A percentile compares a stretch with the other conserved stretches of the same genome.
Evolutionary conservation across 495 filamentous ascomycete species (phyloP).

Genomic region (Penicillium pancosmium): DNA sequence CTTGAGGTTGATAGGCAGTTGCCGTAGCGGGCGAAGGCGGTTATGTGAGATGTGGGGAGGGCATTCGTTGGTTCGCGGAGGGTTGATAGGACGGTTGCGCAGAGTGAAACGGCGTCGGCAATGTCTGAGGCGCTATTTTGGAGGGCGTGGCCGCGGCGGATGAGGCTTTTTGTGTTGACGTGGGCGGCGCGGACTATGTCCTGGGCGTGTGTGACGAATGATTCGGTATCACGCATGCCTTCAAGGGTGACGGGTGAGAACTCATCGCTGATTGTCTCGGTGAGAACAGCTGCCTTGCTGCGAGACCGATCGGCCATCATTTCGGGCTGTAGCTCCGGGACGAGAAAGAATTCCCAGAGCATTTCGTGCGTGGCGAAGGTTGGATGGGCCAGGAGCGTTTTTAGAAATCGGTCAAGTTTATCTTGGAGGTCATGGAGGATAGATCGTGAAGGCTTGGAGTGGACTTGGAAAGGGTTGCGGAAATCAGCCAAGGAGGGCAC

Average conservation of each 20-base stretch:
- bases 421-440: slow-evolving; percentile 86
- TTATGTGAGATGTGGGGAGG: slow-evolving; percentile 66
- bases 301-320: slow-evolving; percentile 88
- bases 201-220: slow-evolving; percentile 85
- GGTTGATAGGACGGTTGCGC: slow-evolving; percentile 56
- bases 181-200: slow-evolving; percentile 85
- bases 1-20: slow-evolving; percentile 66
- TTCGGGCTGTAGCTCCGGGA: slow-evolving; percentile 87
- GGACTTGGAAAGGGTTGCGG: slow-evolving; percentile 88
- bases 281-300: slow-evolving; percentile 78
- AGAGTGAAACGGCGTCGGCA: slow-evolving; percentile 64
- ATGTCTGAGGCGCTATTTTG: slow-evolving; percentile 58
- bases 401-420: slow-evolving; percentile 82
- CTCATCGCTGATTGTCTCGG: slow-evolving; percentile 86
- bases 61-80: slow-evolving; percentile 47
- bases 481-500: slow-evolving; percentile 78
- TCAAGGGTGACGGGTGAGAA: slow-evolving; percentile 69
- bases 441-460: slow-evolving; percentile 85
- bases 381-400: slow-evolving; percentile 81
- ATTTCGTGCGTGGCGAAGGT: slow-evolving; percentile 97
- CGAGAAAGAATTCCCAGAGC: slow-evolving; percentile 98
- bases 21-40: slow-evolving; percentile 74
- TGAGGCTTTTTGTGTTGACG: slow-evolving; percentile 75
- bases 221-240: slow-evolving; percentile 88
- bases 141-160: slow-evolving; percentile 53